A percentile compares a stretch with the other conserved stretches of the same genome.
phyloP scores from a whole-genome alignment of 805 yeast genomes.

The Debaryomyces castellii region DNA sequence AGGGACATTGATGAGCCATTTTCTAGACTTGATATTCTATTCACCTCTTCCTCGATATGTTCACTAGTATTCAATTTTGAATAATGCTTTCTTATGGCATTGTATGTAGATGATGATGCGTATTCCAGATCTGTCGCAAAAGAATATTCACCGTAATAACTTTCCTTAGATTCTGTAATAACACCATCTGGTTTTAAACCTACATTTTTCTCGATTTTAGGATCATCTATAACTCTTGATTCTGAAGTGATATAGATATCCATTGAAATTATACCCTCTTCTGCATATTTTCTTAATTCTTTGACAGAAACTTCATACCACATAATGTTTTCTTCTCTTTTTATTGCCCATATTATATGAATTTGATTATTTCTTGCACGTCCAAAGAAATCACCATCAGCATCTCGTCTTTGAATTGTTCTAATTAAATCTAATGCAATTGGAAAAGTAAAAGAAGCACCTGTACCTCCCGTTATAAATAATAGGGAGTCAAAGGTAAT shows the following conservation, averaged over 20 bases:
- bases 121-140: neutral
- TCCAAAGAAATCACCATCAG: slow-evolving; percentile 27
- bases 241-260: slow-evolving; percentile 26
- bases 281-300: slow-evolving; percentile 24
- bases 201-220: neutral
- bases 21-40: slow-evolving; percentile 9
- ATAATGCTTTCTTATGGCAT: slow-evolving; percentile 3
- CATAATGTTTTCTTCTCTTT: slow-evolving; percentile 17
- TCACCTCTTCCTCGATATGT: slow-evolving; percentile 14
- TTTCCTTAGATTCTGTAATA: neutral
- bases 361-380: slow-evolving; percentile 29
- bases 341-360: slow-evolving; percentile 34
- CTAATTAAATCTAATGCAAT: slow-evolving; percentile 41
- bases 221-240: neutral
- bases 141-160: neutral
- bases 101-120: neutral
- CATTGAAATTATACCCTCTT: slow-evolving; percentile 20
- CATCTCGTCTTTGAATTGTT: slow-evolving; percentile 23
- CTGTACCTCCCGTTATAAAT: slow-evolving; percentile 45
- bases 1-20: slow-evolving; percentile 21
- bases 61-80: slow-evolving; percentile 19
- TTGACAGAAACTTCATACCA: slow-evolving; percentile 40
- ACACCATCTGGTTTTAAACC: neutral
- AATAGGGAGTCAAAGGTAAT: slow-evolving; percentile 39
- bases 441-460: slow-evolving; percentile 47